These are phyloP conservation scores for Termitomyces heimii DNA, from an alignment of 768 basidiomycete genomes.

Conservation along the genomic window DNA sequence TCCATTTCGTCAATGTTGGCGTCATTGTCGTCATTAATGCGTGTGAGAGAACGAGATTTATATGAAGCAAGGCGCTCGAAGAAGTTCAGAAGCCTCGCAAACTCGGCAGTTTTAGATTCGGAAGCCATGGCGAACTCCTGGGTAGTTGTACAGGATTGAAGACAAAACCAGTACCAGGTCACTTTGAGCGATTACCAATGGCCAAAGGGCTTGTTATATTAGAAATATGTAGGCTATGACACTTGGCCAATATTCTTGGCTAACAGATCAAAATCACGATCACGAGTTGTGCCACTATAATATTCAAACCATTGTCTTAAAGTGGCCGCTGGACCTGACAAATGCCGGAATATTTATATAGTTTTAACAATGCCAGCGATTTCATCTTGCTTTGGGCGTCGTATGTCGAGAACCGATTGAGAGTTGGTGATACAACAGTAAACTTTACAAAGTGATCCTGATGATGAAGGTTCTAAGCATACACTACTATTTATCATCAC, in stretches of 20 bases:
- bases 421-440: neutral
- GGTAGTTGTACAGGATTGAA: neutral
- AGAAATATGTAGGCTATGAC: neutral
- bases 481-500: slow-evolving; percentile 9
- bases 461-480: neutral
- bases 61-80: slow-evolving; percentile 49
- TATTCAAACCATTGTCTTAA: neutral
- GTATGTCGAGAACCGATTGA: neutral
- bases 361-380: neutral
- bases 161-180: neutral
- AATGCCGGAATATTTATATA: no score
- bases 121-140: slow-evolving; percentile 14
- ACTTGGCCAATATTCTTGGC: neutral
- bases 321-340: neutral
- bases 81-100: slow-evolving; percentile 46
- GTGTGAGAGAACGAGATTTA: slow-evolving; percentile 25
- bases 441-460: neutral
- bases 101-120: slow-evolving; percentile 41
- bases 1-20: slow-evolving; percentile 15
- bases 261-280: neutral
- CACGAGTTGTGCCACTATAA: neutral
- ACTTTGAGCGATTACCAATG: neutral
- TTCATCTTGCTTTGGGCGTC: neutral
- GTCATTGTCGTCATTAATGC: slow-evolving; percentile 22
- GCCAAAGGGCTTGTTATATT: neutral